Evolutionary conservation across 2,329 filamentous ascomycete genomes (phyloP).

Genomic region (Septoria linicola): DNA sequence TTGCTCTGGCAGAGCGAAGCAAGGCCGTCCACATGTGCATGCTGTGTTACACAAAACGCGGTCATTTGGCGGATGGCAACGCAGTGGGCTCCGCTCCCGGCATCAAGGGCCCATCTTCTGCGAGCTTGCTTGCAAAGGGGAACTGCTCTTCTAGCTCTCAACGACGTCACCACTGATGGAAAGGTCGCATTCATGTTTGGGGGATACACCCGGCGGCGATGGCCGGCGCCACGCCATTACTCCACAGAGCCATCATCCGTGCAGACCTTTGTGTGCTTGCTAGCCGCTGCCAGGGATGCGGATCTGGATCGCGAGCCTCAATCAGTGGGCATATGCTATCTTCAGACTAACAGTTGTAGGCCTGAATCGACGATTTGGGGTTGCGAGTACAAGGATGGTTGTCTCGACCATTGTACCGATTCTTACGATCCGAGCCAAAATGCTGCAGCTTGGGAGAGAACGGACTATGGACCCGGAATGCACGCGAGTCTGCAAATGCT

Average conservation of each 20-base stretch:
- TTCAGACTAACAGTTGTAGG: not conserved
- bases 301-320: not conserved
- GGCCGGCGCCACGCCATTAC: not conserved
- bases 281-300: not conserved
- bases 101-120: no score
- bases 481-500: conserved; percentile 9
- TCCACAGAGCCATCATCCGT: not conserved
- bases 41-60: no score
- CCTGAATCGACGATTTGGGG: conserved; percentile 6
- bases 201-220: no score
- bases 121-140: no score
- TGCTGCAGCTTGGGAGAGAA: conserved; percentile 3
- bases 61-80: no score
- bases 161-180: no score
- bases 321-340: not conserved
- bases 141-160: no score
- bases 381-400: not conserved
- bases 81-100: no score
- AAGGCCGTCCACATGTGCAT: no score
- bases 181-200: no score
- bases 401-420: conserved; percentile 6
- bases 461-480: conserved; percentile 8
- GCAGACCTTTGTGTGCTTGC: not conserved
- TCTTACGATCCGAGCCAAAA: conserved; percentile 5
- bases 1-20: no score